A percentile compares a stretch with the other conserved stretches of the same genome.
phyloP scores from a whole-genome alignment of 495 filamentous ascomycete species.

The Penicillium paradoxum region DNA sequence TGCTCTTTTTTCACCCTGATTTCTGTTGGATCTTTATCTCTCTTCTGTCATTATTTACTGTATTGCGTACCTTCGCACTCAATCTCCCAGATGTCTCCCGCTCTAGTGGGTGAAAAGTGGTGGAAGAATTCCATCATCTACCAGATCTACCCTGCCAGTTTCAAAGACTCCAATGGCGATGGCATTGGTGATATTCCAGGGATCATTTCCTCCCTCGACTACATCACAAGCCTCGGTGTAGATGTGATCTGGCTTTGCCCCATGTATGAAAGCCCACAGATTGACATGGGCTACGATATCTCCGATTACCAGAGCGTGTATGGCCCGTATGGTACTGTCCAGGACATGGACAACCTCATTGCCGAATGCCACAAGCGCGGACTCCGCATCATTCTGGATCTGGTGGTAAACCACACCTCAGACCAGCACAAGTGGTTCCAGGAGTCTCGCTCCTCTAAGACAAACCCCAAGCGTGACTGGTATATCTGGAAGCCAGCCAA shows the following conservation, averaged over 20 bases:
- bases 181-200: conserved; percentile 56
- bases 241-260: conserved; percentile 40
- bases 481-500: conserved; percentile 54
- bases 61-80: background rate
- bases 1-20: background rate
- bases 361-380: conserved; percentile 43
- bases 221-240: conserved; percentile 44
- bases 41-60: background rate
- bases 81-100: conserved; percentile 1
- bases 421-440: conserved; percentile 55
- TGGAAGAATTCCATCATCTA: conserved; percentile 41
- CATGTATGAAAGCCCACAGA: conserved; percentile 49
- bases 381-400: conserved; percentile 52
- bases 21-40: background rate
- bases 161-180: conserved; percentile 38
- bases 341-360: conserved; percentile 51
- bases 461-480: conserved; percentile 51
- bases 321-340: conserved; percentile 49
- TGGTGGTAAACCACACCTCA: conserved; percentile 58
- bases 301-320: conserved; percentile 55
- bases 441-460: conserved; percentile 43
- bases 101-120: conserved; percentile 20
- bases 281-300: conserved; percentile 53
- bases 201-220: conserved; percentile 53
- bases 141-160: conserved; percentile 39